Evolutionary conservation across 805 yeast genomes (phyloP).

Genomic region (Yamadazyma takamatsuzukensis): DNA sequence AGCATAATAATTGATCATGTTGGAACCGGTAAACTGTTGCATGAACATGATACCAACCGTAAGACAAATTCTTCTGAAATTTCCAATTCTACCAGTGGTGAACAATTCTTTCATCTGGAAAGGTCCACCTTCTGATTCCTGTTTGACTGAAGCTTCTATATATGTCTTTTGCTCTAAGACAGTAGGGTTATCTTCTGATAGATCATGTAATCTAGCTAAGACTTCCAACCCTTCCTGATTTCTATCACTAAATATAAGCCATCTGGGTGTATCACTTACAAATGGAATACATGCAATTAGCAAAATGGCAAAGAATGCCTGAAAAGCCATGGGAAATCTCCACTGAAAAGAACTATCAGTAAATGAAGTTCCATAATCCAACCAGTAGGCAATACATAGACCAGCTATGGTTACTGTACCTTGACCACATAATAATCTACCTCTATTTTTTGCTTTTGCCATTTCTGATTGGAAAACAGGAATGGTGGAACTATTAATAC

Average conservation of each 20-base stretch:
- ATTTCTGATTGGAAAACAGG: constrained; percentile 80
- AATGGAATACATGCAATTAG: constrained; percentile 30
- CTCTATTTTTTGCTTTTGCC: constrained; percentile 63
- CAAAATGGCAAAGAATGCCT: constrained; percentile 49
- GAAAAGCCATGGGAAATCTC: constrained; percentile 73
- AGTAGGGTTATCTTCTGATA: constrained; percentile 14
- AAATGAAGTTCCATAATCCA: constrained; percentile 52
- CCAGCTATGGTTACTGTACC: constrained; percentile 67
- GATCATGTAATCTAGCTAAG: constrained; percentile 17
- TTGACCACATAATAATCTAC: constrained; percentile 61
- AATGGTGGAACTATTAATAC: constrained; percentile 68
- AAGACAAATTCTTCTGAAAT: constrained; percentile 43
- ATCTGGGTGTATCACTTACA: constrained; percentile 43
- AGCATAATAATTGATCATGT: constrained; percentile 39
- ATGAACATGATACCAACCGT: constrained; percentile 39
- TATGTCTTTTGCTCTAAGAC: constrained; percentile 18
- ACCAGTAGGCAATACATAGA: constrained; percentile 69
- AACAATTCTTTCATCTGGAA: constrained; percentile 24
- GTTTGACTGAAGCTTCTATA: constrained; percentile 17
- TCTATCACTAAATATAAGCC: constrained; percentile 25
- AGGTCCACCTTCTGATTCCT: constrained; percentile 18
- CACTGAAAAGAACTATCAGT: constrained; percentile 48
- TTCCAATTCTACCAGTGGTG: constrained; percentile 36
- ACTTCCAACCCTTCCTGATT: constrained; percentile 20
- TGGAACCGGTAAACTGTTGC: constrained; percentile 48